Conservation (phyloP, 139 green algal genomes). For the Picochlorum sp. region DNA sequence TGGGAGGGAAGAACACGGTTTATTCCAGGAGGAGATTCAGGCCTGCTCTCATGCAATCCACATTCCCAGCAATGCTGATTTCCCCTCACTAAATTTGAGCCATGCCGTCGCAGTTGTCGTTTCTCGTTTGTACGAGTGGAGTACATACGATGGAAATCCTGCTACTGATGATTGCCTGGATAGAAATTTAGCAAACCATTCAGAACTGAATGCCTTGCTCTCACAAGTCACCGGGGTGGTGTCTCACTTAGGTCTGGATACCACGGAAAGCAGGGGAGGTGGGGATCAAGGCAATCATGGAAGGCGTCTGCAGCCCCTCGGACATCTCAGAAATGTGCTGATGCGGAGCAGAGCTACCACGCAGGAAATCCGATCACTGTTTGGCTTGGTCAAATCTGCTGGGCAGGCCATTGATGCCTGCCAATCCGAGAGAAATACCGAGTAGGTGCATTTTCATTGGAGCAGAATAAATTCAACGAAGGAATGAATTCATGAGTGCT, state of each 20-base stretch:
- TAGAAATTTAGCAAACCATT: background rate
- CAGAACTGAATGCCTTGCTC: conserved; percentile 7
- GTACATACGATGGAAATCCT: background rate
- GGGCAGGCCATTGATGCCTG: background rate
- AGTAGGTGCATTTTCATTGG: no score
- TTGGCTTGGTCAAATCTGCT: conserved; percentile 18
- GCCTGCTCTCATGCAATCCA: conserved; percentile 56
- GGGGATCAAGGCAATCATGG: conserved; percentile 15
- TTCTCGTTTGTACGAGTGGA: conserved; percentile 30
- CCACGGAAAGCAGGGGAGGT: conserved; percentile 21
- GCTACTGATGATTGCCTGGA: background rate
- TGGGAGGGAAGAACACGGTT: conserved; percentile 61
- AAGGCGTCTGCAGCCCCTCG: conserved; percentile 11
- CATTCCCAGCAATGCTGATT: conserved; percentile 44
- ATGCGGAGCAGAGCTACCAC: conserved; percentile 15
- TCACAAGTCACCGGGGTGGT: background rate
- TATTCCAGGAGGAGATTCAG: conserved; percentile 57
- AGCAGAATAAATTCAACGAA: no score
- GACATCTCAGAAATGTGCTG: conserved; percentile 21
- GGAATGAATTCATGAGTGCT: no score
- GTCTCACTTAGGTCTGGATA: conserved; percentile 12
- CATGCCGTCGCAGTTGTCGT: conserved; percentile 61
- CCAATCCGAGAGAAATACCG: no score
- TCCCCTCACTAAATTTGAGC: conserved; percentile 59
- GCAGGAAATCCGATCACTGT: conserved; percentile 21